These are phyloP conservation scores for Metschnikowia henanensis DNA, from an alignment of 805 yeast species.

Conservation along the genomic window DNA sequence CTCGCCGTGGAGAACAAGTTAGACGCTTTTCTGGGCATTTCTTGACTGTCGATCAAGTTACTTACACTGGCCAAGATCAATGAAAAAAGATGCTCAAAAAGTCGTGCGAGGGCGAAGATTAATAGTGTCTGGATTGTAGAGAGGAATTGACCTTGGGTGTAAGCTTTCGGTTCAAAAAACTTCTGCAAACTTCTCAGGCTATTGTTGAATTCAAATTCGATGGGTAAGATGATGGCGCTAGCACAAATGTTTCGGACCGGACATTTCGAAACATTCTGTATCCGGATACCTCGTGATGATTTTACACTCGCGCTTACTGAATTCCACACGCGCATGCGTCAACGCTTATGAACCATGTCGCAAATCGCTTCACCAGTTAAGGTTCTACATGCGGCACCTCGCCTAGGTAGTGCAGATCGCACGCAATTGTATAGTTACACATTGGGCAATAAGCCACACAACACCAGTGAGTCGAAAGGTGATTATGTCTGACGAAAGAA, in stretches of 20 bases:
- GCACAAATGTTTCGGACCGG: no score
- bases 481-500: constrained; percentile 3
- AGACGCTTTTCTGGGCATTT: constrained; percentile 64
- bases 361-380: neutral
- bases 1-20: constrained; percentile 58
- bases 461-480: neutral
- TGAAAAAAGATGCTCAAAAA: constrained; percentile 12
- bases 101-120: constrained; percentile 18
- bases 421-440: neutral
- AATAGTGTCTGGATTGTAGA: no score
- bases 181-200: no score
- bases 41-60: neutral
- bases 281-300: no score
- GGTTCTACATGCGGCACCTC: neutral
- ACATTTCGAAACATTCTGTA: no score
- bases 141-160: no score
- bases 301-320: no score
- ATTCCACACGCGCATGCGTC: no score
- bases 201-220: no score
- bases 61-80: neutral
- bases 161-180: no score
- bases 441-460: neutral
- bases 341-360: neutral
- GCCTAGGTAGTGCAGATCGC: constrained; percentile 3
- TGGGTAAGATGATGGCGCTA: no score